A percentile compares a stretch with the other conserved stretches of the same genome.
phyloP scores from a whole-genome alignment of 306 rosid genomes.

The Sesbania bispinosa region DNA sequence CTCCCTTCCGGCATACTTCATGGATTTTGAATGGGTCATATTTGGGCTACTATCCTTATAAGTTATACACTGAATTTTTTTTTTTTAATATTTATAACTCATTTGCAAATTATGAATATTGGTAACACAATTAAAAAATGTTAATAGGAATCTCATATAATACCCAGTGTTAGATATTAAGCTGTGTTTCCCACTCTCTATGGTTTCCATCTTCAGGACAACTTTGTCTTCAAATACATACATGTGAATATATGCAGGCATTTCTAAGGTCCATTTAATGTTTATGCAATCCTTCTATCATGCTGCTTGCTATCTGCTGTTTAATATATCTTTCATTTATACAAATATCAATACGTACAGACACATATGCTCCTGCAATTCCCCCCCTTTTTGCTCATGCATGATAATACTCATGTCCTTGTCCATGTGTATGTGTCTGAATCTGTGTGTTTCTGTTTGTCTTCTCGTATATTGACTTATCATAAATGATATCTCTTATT shows the following conservation, averaged over 20 bases:
- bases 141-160: not conserved
- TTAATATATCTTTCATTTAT: not conserved
- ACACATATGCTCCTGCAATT: not conserved
- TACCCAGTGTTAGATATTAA: not conserved
- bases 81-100: not conserved
- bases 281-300: constrained; percentile 2
- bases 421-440: not conserved
- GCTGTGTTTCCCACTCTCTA: not conserved
- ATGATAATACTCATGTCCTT: not conserved
- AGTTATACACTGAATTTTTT: not conserved
- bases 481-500: not conserved
- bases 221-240: not conserved
- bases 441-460: not conserved
- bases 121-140: not conserved
- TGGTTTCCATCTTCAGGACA: not conserved
- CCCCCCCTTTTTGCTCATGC: too few species aligned
- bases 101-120: not conserved
- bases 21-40: constrained; percentile 22
- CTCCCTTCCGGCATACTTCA: not conserved
- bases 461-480: not conserved
- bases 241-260: not conserved
- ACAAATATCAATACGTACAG: not conserved
- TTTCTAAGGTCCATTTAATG: not conserved
- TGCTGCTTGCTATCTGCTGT: not conserved
- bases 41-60: not conserved